These are phyloP conservation scores for Gracilaria domingensis DNA, from an alignment of 23 red algal species.

Conservation along the genomic window DNA sequence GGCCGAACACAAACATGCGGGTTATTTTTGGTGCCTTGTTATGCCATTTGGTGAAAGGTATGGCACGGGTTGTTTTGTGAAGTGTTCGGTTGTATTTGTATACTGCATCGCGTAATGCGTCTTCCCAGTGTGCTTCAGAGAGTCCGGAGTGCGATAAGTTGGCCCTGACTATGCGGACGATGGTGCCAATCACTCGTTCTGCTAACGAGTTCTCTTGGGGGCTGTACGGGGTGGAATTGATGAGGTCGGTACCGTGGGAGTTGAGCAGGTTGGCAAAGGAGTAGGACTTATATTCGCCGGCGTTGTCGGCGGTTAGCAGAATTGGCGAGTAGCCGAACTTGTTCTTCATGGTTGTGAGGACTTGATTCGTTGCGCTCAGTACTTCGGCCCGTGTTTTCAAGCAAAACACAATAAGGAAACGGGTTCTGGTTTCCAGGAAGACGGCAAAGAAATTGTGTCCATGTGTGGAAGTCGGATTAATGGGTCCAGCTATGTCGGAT, in stretches of 20 bases:
- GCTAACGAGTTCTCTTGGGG: conserved; percentile 38
- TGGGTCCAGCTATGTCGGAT: neutral
- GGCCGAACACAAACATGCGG: neutral
- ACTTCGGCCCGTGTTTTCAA: neutral
- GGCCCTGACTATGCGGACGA: neutral
- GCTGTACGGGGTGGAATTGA: conserved; percentile 7
- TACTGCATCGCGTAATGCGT: neutral
- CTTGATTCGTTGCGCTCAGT: no score
- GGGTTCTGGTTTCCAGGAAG: neutral
- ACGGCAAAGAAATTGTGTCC: neutral
- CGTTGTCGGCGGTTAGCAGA: neutral
- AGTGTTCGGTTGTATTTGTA: neutral
- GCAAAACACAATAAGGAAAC: neutral
- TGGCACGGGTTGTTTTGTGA: neutral
- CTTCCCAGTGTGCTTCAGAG: neutral
- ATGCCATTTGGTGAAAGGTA: neutral
- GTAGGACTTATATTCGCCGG: neutral
- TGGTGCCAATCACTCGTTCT: conserved; percentile 13
- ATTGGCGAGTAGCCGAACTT: neutral
- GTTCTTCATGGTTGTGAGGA: neutral
- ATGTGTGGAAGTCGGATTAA: neutral
- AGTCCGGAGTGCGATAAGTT: neutral
- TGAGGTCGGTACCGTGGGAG: neutral
- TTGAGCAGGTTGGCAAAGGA: neutral
- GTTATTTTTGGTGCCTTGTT: neutral